Evolutionary conservation across 345 rosid species (phyloP).

Genomic region (Salix viminalis): DNA sequence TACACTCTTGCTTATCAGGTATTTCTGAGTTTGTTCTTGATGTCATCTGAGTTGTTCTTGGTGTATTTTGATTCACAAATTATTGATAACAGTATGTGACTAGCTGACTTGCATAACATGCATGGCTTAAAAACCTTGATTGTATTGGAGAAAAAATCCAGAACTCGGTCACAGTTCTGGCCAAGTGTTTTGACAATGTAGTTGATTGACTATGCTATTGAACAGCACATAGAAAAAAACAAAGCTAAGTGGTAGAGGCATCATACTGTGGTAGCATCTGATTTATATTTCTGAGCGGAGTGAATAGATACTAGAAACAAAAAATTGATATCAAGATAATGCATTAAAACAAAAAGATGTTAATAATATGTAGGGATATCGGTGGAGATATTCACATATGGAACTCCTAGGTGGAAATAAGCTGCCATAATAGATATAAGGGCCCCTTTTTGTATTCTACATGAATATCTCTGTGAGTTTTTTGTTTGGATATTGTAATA

Average conservation of each 20-base stretch:
- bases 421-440: too few relatives aligned
- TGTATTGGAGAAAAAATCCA: not conserved
- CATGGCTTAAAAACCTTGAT: not conserved
- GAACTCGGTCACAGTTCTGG: not conserved
- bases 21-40: constrained; percentile 2
- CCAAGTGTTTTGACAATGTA: not conserved
- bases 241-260: not conserved
- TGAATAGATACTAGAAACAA: not conserved
- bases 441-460: not conserved
- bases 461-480: not conserved
- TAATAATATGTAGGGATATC: too few relatives aligned
- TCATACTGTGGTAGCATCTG: not conserved
- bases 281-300: not conserved
- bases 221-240: not conserved
- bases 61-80: constrained; percentile 10
- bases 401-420: too few relatives aligned
- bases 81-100: not conserved
- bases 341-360: too few relatives aligned
- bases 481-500: too few relatives aligned
- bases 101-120: not conserved
- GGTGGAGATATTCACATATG: too few relatives aligned
- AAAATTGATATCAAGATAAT: not conserved
- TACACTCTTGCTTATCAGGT: constrained; percentile 99
- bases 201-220: not conserved
- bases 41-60: not conserved